Percentiles rank a stretch among this genome's conserved stretches.
Conservation (phyloP, 2,329 filamentous ascomycete species). For the Camillea tinctor region DNA sequence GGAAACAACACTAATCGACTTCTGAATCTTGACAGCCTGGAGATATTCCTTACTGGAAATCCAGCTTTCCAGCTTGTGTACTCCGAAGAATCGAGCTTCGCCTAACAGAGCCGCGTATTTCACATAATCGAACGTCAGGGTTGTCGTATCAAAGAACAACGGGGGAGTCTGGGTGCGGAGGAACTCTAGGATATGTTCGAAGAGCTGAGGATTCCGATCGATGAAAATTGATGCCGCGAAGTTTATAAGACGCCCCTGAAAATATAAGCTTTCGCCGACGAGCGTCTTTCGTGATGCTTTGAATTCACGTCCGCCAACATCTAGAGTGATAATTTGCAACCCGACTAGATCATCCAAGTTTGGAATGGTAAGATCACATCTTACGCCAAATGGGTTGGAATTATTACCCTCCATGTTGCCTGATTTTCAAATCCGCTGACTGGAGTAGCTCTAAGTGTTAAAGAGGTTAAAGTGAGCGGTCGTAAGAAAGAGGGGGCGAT, state of each 20-base stretch:
- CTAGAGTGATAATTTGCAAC: constrained; percentile 4
- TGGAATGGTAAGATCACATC: no score
- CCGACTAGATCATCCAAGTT: no score
- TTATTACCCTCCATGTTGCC: no score
- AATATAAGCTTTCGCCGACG: constrained; percentile 21
- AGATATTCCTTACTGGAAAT: constrained; percentile 27
- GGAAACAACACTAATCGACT: neutral
- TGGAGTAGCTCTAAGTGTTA: no score
- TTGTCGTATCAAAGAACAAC: constrained; percentile 33
- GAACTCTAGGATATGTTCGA: constrained; percentile 36
- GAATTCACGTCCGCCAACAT: constrained; percentile 22
- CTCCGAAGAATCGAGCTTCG: constrained; percentile 35
- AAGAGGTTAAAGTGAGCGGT: no score
- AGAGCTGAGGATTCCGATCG: constrained; percentile 36
- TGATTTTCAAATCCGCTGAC: no score
- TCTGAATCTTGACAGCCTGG: constrained; percentile 18
- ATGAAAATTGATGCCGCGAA: constrained; percentile 30
- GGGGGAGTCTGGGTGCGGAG: constrained; percentile 34
- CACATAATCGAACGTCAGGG: constrained; percentile 30
- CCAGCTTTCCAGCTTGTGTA: constrained; percentile 32
- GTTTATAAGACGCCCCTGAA: constrained; percentile 18
- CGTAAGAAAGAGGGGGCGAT: no score
- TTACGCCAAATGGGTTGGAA: no score
- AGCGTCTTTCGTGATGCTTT: constrained; percentile 20
- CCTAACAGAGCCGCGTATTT: constrained; percentile 32